Evolutionary conservation across 345 rosid genomes (phyloP).

Genomic region (Ceriops zippeliana): DNA sequence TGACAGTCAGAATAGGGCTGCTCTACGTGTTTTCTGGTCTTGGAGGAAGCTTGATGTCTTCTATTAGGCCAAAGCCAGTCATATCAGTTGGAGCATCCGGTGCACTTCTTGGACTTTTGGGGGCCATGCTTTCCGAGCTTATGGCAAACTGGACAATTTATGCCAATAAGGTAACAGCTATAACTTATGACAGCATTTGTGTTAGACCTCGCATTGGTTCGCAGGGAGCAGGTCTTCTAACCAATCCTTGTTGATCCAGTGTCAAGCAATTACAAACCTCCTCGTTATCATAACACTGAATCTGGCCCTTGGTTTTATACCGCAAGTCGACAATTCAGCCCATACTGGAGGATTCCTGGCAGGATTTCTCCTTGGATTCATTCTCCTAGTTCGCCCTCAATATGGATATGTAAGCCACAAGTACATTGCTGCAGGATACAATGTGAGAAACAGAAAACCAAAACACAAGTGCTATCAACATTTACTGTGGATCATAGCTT

Average conservation of each 20-base stretch:
- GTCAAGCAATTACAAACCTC: constrained; percentile 17
- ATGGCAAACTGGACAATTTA: constrained; percentile 29
- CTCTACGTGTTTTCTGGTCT: constrained; percentile 21
- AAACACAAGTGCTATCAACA: constrained; percentile 24
- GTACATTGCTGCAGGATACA: constrained; percentile 19
- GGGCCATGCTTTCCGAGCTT: constrained; percentile 30
- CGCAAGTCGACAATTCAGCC: constrained; percentile 24
- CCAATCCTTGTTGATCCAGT: constrained; percentile 6
- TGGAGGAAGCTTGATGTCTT: constrained; percentile 29
- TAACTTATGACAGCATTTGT: neutral
- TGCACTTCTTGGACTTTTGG: constrained; percentile 28
- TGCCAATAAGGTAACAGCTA: constrained; percentile 18
- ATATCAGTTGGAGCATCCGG: constrained; percentile 28
- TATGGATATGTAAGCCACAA: constrained; percentile 24
- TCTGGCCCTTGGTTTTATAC: constrained; percentile 23
- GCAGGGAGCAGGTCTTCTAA: neutral
- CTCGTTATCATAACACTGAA: constrained; percentile 17
- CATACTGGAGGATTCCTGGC: constrained; percentile 27
- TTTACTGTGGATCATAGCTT: constrained; percentile 9
- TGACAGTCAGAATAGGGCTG: constrained; percentile 23
- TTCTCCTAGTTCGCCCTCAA: constrained; percentile 24
- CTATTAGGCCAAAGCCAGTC: constrained; percentile 6
- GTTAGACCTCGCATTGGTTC: too few species aligned
- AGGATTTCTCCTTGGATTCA: constrained; percentile 30
- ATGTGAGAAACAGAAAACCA: constrained; percentile 13